Percentiles rank a stretch among this genome's conserved stretches.
These are phyloP conservation scores for Cryptosporidium canis DNA, from an alignment of 169 alveolate genomes.

Conservation along the genomic window DNA sequence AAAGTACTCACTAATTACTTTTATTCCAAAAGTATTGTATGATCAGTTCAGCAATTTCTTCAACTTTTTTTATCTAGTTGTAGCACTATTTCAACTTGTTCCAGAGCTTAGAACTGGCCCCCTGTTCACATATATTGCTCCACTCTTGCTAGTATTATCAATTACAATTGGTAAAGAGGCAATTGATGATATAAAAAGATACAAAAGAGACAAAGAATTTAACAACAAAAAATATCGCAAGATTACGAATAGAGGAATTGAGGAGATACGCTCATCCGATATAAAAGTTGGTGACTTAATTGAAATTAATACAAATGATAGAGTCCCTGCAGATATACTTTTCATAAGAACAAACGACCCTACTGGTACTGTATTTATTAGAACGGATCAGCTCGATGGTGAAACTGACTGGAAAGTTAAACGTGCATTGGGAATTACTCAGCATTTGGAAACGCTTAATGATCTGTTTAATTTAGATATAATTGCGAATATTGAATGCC, in stretches of 20 bases:
- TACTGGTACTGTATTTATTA: conserved; percentile 85
- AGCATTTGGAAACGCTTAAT: conserved; percentile 78
- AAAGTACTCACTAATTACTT: conserved; percentile 89
- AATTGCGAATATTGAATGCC: conserved; percentile 84
- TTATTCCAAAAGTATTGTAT: conserved; percentile 90
- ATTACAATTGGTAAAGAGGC: conserved; percentile 94
- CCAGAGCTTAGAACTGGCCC: conserved; percentile 94
- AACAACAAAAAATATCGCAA: conserved; percentile 83
- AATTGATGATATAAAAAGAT: conserved; percentile 92
- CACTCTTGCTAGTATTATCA: conserved; percentile 91
- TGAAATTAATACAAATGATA: conserved; percentile 89
- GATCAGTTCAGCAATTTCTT: conserved; percentile 92
- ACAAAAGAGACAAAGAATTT: conserved; percentile 82
- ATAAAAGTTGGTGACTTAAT: conserved; percentile 92
- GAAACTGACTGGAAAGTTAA: conserved; percentile 99
- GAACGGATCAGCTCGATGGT: conserved; percentile 99
- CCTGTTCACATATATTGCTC: conserved; percentile 94
- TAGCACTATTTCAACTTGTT: conserved; percentile 90
- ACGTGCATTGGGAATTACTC: conserved; percentile 89
- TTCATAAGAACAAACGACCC: conserved; percentile 87
- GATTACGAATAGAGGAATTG: conserved; percentile 77
- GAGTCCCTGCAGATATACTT: conserved; percentile 97
- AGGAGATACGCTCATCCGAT: conserved; percentile 84
- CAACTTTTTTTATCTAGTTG: conserved; percentile 92
- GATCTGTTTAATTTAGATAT: conserved; percentile 80